phyloP scores from a whole-genome alignment of 345 rosid species.

The Theobroma cacao region DNA sequence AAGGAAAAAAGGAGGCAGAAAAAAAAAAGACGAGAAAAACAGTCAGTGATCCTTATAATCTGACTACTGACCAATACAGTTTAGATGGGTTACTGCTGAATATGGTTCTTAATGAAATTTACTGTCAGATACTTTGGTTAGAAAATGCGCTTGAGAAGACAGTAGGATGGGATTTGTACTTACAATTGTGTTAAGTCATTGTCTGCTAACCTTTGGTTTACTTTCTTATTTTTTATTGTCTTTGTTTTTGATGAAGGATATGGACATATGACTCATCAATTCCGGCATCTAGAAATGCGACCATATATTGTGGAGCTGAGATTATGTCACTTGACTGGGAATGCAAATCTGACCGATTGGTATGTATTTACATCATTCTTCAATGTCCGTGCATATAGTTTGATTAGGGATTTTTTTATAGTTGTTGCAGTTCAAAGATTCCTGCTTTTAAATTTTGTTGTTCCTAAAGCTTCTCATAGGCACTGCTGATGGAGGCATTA shows the following conservation, averaged over 20 bases:
- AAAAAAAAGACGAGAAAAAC: background rate
- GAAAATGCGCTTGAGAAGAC: background rate
- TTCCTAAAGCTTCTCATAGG: conserved; percentile 69
- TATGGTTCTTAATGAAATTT: background rate
- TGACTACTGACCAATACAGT: background rate
- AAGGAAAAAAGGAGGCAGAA: background rate
- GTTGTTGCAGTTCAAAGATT: conserved; percentile 3
- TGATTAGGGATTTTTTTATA: background rate
- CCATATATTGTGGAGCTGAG: conserved; percentile 73
- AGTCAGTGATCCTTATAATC: background rate
- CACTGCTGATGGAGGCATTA: conserved; percentile 73
- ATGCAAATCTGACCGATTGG: conserved; percentile 77
- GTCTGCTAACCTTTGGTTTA: conserved; percentile 2
- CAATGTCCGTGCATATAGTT: background rate
- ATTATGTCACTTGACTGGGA: conserved; percentile 80
- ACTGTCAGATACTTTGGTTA: background rate
- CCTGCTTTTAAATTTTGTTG: conserved; percentile 18
- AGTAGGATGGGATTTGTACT: conserved; percentile 7
- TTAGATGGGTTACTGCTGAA: background rate
- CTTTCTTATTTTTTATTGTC: background rate
- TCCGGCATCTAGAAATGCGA: conserved; percentile 74
- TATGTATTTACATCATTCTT: conserved; percentile 19
- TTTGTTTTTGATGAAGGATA: conserved; percentile 40
- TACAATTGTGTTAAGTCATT: conserved; percentile 9
- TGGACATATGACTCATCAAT: conserved; percentile 71